Base-by-base conservation (phyloP, 164 flowering plant genomes). In the Umbellularia californica region DNA sequence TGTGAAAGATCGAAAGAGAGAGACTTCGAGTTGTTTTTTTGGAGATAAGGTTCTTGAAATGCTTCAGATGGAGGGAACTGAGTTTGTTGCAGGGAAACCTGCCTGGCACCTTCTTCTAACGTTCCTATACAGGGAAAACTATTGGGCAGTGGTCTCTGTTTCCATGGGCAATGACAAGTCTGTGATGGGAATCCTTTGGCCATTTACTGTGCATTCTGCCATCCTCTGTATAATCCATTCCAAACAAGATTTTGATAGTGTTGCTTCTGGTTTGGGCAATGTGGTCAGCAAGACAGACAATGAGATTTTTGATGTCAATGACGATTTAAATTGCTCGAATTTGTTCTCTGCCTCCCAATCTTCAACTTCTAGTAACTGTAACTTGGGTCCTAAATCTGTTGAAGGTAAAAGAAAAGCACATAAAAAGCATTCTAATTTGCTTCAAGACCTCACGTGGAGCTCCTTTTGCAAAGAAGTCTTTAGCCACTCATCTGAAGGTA, bases 81-180 rank as follows among this genome's bases (percentile, higher is more conserved):
- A 84, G 58, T 58, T 63, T 15, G 60, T 41, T 58, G 70, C 65
- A 25, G 84, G 78, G 24, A 85, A 86, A 10, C 95, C 97, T 25
- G 76, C 86, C 64, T 96, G 98, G 98, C 90, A 88, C 78, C 83
- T 96, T 65, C 72, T 93, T 62, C 74, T 91, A 79, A 88, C 85
- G 77, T 90, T 88, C 80, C 87, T 94, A 17, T 81, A 84, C 68
- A 87, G 80, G 70, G 78, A 81, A 77, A 82, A 84, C 69, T 87
- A 76, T 72, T 83, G 79, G 77, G 97, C 90, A 70, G 13, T 82
- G 69, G 90, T 94, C 33, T 86, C 91, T 72, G 35, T 94, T 72
- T 79, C 86, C 60, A 73, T 83, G 77, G 79, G 75, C 24, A 79
- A 81, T 69, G 90, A 87, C 20, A 71, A 74, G 74, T 78, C 82